A percentile compares a stretch with the other conserved stretches of the same genome.
phyloP scores from a whole-genome alignment of 192 early-diverging fungal species.

The Irineochytrium annulatum region DNA sequence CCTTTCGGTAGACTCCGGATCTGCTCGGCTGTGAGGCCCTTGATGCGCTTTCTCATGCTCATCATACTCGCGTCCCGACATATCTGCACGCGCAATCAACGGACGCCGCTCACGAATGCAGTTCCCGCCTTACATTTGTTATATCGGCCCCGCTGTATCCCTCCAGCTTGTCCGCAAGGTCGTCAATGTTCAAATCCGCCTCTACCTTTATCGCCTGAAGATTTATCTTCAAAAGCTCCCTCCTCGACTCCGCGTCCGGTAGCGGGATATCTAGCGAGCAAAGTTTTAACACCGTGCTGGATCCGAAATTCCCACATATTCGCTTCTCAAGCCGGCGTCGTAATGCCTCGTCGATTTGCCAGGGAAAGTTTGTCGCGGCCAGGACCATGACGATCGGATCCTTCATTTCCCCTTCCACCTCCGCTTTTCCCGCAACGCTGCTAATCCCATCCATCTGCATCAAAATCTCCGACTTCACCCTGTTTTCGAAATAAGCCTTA shows the following conservation, averaged over 20 bases:
- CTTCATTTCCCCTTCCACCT: conserved; percentile 31
- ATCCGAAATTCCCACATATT: conserved; percentile 43
- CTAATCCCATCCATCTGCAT: conserved; percentile 66
- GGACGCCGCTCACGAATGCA: background rate
- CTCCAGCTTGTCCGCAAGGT: conserved; percentile 47
- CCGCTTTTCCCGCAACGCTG: conserved; percentile 19
- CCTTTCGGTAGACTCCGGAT: conserved; percentile 52
- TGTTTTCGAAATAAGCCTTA: conserved; percentile 16
- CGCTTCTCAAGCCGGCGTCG: conserved; percentile 58
- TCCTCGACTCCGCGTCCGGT: conserved; percentile 47
- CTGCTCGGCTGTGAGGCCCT: conserved; percentile 51
- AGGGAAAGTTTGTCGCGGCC: conserved; percentile 67
- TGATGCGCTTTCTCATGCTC: conserved; percentile 55
- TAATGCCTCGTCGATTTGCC: conserved; percentile 65
- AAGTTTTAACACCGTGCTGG: background rate
- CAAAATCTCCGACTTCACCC: conserved; percentile 60
- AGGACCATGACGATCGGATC: conserved; percentile 62
- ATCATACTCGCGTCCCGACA: conserved; percentile 56
- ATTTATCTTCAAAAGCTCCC: conserved; percentile 50
- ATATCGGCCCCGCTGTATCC: conserved; percentile 63
- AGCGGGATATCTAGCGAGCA: conserved; percentile 46
- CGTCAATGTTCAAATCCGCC: conserved; percentile 44
- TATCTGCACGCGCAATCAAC: conserved; percentile 29
- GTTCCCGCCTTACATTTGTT: conserved; percentile 44
- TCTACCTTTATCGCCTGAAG: conserved; percentile 45